Conservation (phyloP, 2,329 filamentous ascomycete species). For the Talaromyces sp. region DNA sequence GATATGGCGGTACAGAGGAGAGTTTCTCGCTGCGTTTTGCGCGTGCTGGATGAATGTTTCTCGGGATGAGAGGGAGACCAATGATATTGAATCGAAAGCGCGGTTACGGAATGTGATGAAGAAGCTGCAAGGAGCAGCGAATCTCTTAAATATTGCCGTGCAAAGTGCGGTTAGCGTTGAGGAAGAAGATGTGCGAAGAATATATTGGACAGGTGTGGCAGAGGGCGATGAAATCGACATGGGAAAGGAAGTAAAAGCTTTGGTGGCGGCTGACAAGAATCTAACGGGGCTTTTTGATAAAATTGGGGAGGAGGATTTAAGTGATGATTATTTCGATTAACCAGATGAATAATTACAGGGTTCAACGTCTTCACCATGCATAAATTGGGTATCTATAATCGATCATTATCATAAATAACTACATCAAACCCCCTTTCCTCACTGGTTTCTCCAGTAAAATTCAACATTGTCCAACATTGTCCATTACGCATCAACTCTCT, state of each 20-base stretch:
- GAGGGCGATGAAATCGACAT: conserved; percentile 24
- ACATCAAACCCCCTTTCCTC: neutral
- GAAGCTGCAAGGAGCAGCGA: conserved; percentile 18
- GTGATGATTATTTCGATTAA: conserved; percentile 12
- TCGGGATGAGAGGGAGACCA: conserved; percentile 23
- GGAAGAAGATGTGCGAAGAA: conserved; percentile 6
- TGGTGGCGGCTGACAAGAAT: conserved; percentile 32
- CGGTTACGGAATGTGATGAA: conserved; percentile 16
- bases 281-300: conserved; percentile 24
- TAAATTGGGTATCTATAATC: neutral
- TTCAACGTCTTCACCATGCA: neutral
- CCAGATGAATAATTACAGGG: neutral
- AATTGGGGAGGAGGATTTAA: neutral
- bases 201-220: conserved; percentile 18
- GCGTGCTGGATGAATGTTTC: conserved; percentile 58
- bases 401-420: neutral
- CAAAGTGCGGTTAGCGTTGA: neutral
- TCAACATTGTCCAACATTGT: neutral
- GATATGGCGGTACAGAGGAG: conserved; percentile 56
- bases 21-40: conserved; percentile 58
- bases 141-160: conserved; percentile 26
- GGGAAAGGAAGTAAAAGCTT: conserved; percentile 26
- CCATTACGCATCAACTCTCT: conserved; percentile 50
- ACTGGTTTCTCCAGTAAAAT: neutral
- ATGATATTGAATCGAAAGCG: conserved; percentile 16